Conservation (phyloP, 177 flowering plant species). For the Vitis hybrid region DNA sequence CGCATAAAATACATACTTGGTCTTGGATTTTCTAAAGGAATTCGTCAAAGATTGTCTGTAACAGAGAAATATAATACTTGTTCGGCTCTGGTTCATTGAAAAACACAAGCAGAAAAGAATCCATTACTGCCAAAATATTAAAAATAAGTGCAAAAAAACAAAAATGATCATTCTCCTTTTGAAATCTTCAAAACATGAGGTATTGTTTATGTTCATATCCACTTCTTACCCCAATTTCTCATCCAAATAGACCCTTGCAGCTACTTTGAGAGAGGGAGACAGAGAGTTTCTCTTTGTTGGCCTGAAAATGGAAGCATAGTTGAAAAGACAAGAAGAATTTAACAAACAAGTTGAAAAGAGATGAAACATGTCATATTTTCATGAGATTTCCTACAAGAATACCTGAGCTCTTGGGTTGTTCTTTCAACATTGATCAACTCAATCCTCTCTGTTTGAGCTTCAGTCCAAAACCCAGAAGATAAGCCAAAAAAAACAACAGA, state of each 20-base stretch:
- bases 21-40: conserved; percentile 14
- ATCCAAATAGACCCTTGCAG: neutral
- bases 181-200: conserved; percentile 8
- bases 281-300: neutral
- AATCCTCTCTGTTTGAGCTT: neutral
- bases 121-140: conserved; percentile 21
- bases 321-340: neutral
- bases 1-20: conserved; percentile 12
- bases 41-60: conserved; percentile 6
- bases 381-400: neutral
- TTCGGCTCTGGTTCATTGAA: conserved; percentile 12
- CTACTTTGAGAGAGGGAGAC: neutral
- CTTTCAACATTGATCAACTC: conserved; percentile 14
- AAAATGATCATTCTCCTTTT: conserved; percentile 5
- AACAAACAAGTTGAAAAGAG: neutral
- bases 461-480: conserved; percentile 1
- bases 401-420: conserved; percentile 1
- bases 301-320: neutral
- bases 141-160: neutral
- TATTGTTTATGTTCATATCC: too few species aligned
- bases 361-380: neutral
- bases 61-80: conserved; percentile 11
- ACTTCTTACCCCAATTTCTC: neutral
- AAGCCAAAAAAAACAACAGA: neutral
- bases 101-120: conserved; percentile 16